phyloP scores from a whole-genome alignment of 495 filamentous ascomycete genomes.

The Hyphodiscus hymeniophilus region DNA sequence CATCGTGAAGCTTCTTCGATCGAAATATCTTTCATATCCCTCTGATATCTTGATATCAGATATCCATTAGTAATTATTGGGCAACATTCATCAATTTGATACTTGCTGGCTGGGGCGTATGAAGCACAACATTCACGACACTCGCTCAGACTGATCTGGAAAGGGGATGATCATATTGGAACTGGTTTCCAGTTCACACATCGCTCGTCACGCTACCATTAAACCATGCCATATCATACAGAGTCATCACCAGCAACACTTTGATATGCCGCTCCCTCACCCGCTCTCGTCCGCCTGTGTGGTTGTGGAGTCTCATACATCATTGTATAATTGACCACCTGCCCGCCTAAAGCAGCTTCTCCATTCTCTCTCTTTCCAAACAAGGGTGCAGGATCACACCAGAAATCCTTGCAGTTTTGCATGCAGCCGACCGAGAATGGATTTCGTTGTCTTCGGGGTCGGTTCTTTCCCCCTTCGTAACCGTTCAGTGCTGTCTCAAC shows the following conservation, averaged over 20 bases:
- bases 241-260: conserved; percentile 28
- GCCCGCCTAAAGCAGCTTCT: conserved; percentile 66
- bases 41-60: no score
- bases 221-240: conserved; percentile 17
- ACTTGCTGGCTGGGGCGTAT: no score
- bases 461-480: conserved; percentile 38
- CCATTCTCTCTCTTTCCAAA: conserved; percentile 70
- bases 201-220: no score
- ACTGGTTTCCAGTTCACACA: no score
- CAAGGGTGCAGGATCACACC: conserved; percentile 79
- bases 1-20: no score
- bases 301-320: conserved; percentile 79
- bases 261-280: conserved; percentile 25
- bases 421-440: conserved; percentile 76
- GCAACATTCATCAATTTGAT: no score
- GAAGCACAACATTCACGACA: no score
- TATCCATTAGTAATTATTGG: no score
- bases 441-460: conserved; percentile 52
- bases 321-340: conserved; percentile 72
- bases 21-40: no score
- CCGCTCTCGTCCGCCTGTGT: conserved; percentile 40
- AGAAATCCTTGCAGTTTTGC: conserved; percentile 92
- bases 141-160: no score
- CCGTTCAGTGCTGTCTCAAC: conserved; percentile 71
- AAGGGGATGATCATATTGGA: no score